Percentiles rank a stretch among this genome's conserved stretches.
These are phyloP conservation scores for Triticum turgidum DNA, from an alignment of 176 grass and related monocot species.

Conservation along the genomic window DNA sequence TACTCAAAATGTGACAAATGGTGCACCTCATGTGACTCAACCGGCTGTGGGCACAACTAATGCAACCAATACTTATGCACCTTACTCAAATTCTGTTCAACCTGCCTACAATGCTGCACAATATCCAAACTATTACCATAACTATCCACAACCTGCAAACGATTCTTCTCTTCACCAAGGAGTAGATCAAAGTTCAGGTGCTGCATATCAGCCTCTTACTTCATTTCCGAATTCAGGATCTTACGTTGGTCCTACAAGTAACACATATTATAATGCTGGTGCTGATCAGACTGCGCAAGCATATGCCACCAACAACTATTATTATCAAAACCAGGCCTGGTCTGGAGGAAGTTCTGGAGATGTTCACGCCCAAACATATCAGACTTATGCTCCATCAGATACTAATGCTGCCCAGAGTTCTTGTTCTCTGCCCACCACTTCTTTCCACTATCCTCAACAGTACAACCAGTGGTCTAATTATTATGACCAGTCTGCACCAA, in stretches of 20 bases:
- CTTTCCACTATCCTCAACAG: slow-evolving; percentile 57
- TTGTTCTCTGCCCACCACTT: slow-evolving; percentile 50
- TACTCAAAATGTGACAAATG: slow-evolving; percentile 50
- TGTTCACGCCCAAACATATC: slow-evolving; percentile 41
- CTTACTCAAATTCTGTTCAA: slow-evolving; percentile 48
- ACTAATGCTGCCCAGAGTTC: slow-evolving; percentile 46
- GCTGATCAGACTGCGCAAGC: slow-evolving; percentile 69
- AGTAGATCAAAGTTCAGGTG: slow-evolving; percentile 90
- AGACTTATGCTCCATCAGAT: slow-evolving; percentile 50
- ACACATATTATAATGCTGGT: slow-evolving; percentile 92
- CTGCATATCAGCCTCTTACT: slow-evolving; percentile 79
- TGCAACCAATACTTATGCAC: slow-evolving; percentile 43
- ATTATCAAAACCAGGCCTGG: slow-evolving; percentile 69
- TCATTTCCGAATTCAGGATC: slow-evolving; percentile 91
- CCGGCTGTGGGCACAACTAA: slow-evolving; percentile 15
- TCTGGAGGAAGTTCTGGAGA: slow-evolving; percentile 45
- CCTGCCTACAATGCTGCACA: slow-evolving; percentile 47
- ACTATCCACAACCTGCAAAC: slow-evolving; percentile 45
- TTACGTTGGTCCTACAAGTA: slow-evolving; percentile 72
- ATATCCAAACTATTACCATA: slow-evolving; percentile 59
- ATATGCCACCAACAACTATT: slow-evolving; percentile 56
- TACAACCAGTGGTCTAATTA: slow-evolving; percentile 69
- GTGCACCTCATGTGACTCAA: slow-evolving; percentile 31
- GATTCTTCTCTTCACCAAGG: slow-evolving; percentile 72
- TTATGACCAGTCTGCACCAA: slow-evolving; percentile 54